Evolutionary conservation across 1,139 yeast genomes (phyloP), one percentile per base, ranked within the genome.

Genomic region (Meyerozyma carpophila): DNA sequence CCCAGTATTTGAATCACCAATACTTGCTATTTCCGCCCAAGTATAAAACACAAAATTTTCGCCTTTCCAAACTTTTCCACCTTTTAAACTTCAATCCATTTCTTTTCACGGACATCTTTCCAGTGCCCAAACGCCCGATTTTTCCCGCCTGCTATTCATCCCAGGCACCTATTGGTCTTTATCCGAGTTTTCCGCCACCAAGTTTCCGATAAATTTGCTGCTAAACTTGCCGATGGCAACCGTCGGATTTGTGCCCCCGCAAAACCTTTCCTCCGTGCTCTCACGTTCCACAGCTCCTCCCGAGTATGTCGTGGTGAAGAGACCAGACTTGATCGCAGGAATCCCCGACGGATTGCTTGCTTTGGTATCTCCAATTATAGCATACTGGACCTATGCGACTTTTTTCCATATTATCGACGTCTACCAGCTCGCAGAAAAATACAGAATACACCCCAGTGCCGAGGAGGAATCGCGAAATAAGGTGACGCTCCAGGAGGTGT

Each of bases 391-490:
- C 1, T 81, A 83, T 56, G 84, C 96, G 5, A 58, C 77, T 31
- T 64, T 86, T 46, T 93, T 88, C 74, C 90, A 86, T 59, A 48
- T 84, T 9, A 67, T 91, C 41, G 98, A 91, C 59, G 76, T 75
- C 39, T 79, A 76, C 52, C 78, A 88, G 58, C 66, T 88, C 53
- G 88, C 93, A 36, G 96, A 87, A 55, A 70, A 77, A 60, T 89
- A 87, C 65, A 73, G 98, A 50, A 88, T 93, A 44, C 98, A 93
- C 61, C 93, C 98, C 16, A 82, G 91, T 40, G 94, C 84, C 54
- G 98, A 91, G 61, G 89, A 89, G 46, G 59, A 72, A 40, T 62
- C 77, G 43, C 76, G 94, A 52, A 93, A 93, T 63, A 86, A 81
- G 59, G 96, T 89, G 11, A 62, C 87, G 0, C 64, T 82, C 44